Base-by-base conservation (phyloP, 805 yeast genomes). In the Metschnikowia reukaufii region DNA sequence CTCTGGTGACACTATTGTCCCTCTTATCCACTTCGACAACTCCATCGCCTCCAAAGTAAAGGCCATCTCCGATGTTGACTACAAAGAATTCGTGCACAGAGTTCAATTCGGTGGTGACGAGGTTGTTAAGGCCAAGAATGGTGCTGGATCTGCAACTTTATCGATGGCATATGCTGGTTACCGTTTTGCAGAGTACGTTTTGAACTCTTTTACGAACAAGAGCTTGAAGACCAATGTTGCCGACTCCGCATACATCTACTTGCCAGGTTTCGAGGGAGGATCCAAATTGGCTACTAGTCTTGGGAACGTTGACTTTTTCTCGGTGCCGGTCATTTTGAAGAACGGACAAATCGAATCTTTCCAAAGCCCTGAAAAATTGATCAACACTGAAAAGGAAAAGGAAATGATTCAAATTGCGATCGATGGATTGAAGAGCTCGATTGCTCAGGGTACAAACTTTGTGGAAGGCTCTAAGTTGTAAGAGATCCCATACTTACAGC, bases 261-360 rank as follows among this genome's bases (percentile, higher is more conserved):
- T 85, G 52, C 79, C 81, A 12, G 83, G 80, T 16, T 59, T 79
- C 19, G 67, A 67, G 33, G 72, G 76, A 37, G 88, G 85, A 29
- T 59, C 66, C 29, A 60, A 63, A 41, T 66, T 78, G 36, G 65
- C 74, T 9, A 42, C 64, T 10, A 51, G 62, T 48, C 65, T 70
- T 46, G 62, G 72, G 25, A 69, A 73, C 3, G 68, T 66, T 17
- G 73, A 68, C 6, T 78, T 69, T 60, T 78, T 78, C 55, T 72
- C 80, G 9, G 66, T 77, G 17, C 83, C 82, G 3, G 73, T 78
- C 67, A 61, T 37, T 19, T 64, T 78, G 43, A 61, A 61, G 46
- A 59, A 63, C 34, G 76, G 77, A 31, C 65, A 66, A 45, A 63
- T 68, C 42, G 61, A 57, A 39, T 64, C 72, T 7, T 67, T 70